Evolutionary conservation across 257 asterid species (phyloP).

Genomic region (Solanum bulbocastanum): DNA sequence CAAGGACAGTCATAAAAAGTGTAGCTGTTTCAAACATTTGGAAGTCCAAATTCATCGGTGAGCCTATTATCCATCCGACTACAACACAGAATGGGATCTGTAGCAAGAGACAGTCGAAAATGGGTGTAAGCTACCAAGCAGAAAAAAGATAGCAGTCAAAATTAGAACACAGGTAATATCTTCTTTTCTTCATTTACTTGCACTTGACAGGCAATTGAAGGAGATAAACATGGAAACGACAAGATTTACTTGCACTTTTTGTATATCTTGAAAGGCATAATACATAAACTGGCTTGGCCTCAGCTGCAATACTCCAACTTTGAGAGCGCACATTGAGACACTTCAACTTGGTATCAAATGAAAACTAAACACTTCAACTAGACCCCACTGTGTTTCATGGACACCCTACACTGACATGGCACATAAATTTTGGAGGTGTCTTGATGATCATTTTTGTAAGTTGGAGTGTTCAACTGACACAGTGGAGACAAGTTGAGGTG

Average conservation of each 20-base stretch:
- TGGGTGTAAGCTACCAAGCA: background rate
- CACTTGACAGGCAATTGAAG: background rate
- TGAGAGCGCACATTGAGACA: background rate
- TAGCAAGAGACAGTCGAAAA: background rate
- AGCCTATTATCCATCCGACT: constrained; percentile 67
- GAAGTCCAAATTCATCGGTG: constrained; percentile 63
- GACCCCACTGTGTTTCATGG: background rate
- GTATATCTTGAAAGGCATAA: background rate
- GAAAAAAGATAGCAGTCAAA: background rate
- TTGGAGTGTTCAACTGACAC: background rate
- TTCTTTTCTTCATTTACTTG: background rate
- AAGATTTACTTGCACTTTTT: background rate
- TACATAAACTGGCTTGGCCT: background rate
- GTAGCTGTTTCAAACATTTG: constrained; percentile 71
- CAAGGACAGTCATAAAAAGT: constrained; percentile 72
- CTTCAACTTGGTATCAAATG: background rate
- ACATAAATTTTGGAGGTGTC: background rate
- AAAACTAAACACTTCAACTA: background rate
- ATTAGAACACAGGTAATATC: background rate
- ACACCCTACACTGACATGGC: background rate
- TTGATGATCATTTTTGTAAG: background rate
- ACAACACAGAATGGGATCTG: constrained; percentile 74
- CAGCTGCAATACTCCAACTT: background rate
- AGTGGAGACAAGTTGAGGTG: background rate
- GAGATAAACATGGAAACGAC: background rate